Conservation (phyloP, 1,284 basidiomycete genomes). For the Tetrapyrgos nigripes region DNA sequence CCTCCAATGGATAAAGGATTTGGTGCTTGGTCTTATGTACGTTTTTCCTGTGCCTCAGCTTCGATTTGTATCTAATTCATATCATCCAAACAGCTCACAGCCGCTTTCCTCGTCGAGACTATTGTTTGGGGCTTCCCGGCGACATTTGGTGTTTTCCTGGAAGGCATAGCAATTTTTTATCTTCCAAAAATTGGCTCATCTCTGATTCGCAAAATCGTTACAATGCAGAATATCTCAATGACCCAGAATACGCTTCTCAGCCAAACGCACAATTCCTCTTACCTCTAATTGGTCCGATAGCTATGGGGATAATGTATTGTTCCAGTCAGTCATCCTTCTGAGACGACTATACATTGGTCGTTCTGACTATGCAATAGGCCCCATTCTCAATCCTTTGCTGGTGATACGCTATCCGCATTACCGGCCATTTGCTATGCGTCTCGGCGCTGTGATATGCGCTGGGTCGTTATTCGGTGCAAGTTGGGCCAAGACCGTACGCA, state of each 20-base stretch:
- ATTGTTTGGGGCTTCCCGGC: constrained; percentile 47
- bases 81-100: constrained; percentile 40
- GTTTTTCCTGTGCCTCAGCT: neutral
- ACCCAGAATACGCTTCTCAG: constrained; percentile 9
- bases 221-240: constrained; percentile 25
- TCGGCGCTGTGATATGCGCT: constrained; percentile 35
- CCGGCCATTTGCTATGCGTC: constrained; percentile 36
- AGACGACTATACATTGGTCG: neutral
- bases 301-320: constrained; percentile 27
- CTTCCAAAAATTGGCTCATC: neutral
- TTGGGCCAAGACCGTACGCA: constrained; percentile 35
- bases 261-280: constrained; percentile 11
- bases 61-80: neutral
- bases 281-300: constrained; percentile 14
- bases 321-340: constrained; percentile 37
- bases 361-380: too few species aligned
- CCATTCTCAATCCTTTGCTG: constrained; percentile 32
- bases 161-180: too few species aligned
- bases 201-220: constrained; percentile 4
- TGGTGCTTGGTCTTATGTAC: constrained; percentile 41
- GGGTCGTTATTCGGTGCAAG: constrained; percentile 41
- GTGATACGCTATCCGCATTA: constrained; percentile 37
- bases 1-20: constrained; percentile 40
- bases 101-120: constrained; percentile 42
- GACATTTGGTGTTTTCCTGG: constrained; percentile 40